Evolutionary conservation across 148 eudicot genomes (phyloP), one percentile per base, ranked within the genome.

Genomic region (Chenopodium berlandieri): DNA sequence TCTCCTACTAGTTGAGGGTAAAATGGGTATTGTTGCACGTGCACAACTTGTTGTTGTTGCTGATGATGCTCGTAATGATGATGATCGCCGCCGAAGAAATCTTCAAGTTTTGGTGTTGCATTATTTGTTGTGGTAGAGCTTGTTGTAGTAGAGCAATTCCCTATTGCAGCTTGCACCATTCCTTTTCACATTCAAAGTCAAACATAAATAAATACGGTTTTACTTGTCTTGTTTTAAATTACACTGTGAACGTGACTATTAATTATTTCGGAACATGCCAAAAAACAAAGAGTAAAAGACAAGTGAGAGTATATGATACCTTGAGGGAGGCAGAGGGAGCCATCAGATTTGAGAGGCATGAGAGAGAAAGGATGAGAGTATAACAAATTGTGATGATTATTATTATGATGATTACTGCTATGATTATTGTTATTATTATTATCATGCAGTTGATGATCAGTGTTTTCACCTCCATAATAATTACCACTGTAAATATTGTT

Each of bases 321-420:
- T 88, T 93, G 95, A 90, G 90, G 92, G 46, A 93, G 73, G 80
- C 93, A 93, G 19, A 93, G 90, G 62, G 98, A 93, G 9, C 98
- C 98, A 86, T 94, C 98, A 79, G 95, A 91, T 52, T 91, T 93
- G 77, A 94, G 91, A 63, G 98, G 98, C 98, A 94, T 94, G 4
- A 90, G 89, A 80, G 93, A 78, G 79, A 91, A 86, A 23, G 86
- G 85, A 34, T 81, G 82, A 81, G 87, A 81, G 79, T 81, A 85
- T 1, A 84, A 77, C 27, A 77, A 65, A 81, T 77, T 75, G 12
- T 71, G 44, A 27, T 27, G 27, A 27, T 27, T 27, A 27, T 27
- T 27, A 60, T 37, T 7, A 31, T 63, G 17, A 40, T 80, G 16
- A n/a, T 74, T 32, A 76, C 32, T 27, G 27, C 27, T 27, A 27